These are phyloP conservation scores for Baorangia bicolor DNA, from an alignment of 768 basidiomycete genomes.

Conservation along the genomic window DNA sequence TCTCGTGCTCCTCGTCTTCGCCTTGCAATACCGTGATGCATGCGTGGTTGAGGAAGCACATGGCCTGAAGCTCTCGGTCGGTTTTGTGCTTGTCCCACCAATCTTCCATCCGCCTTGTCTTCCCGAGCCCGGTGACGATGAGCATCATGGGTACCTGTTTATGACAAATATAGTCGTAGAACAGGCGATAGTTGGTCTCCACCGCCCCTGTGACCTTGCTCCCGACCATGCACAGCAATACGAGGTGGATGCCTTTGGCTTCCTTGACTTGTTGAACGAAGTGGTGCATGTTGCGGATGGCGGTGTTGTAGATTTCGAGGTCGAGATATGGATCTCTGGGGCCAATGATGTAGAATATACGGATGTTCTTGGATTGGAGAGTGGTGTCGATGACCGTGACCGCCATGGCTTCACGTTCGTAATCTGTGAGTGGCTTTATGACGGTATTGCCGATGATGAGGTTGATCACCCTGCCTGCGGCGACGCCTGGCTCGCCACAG, in stretches of 20 bases:
- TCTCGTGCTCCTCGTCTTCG: constrained; percentile 17
- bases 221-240: constrained; percentile 40
- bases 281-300: constrained; percentile 24
- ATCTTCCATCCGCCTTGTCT: constrained; percentile 29
- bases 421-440: constrained; percentile 24
- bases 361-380: constrained; percentile 20
- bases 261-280: constrained; percentile 27
- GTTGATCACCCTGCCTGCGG: constrained; percentile 28
- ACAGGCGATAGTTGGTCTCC: constrained; percentile 38
- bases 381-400: constrained; percentile 24
- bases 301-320: constrained; percentile 13
- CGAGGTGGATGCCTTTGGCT: constrained; percentile 37
- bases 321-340: constrained; percentile 31
- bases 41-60: constrained; percentile 21
- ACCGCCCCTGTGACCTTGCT: constrained; percentile 34
- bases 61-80: constrained; percentile 5
- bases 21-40: constrained; percentile 31
- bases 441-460: constrained; percentile 18
- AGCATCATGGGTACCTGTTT: constrained; percentile 37
- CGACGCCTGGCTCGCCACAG: constrained; percentile 43
- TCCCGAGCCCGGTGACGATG: constrained; percentile 40
- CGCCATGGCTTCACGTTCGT: constrained; percentile 34
- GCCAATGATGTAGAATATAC: constrained; percentile 32
- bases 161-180: constrained; percentile 38
- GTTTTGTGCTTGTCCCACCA: constrained; percentile 33